Percentiles rank a stretch among this genome's conserved stretches.
Conservation (phyloP, 164 flowering plant species). For the Taxillus chinensis region DNA sequence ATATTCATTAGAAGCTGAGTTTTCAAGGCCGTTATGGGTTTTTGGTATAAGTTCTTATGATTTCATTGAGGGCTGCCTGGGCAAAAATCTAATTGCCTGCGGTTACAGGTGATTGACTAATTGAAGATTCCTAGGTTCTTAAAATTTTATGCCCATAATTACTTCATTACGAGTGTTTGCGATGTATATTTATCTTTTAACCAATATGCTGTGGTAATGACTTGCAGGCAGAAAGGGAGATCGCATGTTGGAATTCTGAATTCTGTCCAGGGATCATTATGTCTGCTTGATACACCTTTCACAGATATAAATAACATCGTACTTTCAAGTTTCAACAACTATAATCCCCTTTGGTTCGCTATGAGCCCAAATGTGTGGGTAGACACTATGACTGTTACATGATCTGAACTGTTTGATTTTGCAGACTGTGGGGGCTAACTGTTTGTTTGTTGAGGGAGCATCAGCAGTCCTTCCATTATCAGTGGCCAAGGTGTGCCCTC, state of each 20-base stretch:
- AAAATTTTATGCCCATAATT: neutral
- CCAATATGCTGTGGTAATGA: slow-evolving; percentile 4
- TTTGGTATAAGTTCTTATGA: slow-evolving; percentile 85
- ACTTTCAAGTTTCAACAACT: slow-evolving; percentile 17
- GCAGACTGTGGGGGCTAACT: slow-evolving; percentile 46
- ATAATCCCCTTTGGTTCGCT: slow-evolving; percentile 1
- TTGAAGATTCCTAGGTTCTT: neutral
- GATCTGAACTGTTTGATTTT: slow-evolving; percentile 10
- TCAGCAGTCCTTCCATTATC: slow-evolving; percentile 59
- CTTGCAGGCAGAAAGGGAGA: slow-evolving; percentile 76
- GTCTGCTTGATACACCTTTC: slow-evolving; percentile 65
- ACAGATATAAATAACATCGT: slow-evolving; percentile 74
- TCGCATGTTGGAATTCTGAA: slow-evolving; percentile 74
- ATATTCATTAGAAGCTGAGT: slow-evolving; percentile 78
- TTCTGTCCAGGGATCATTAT: slow-evolving; percentile 29
- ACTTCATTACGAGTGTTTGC: neutral
- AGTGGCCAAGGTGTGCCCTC: slow-evolving; percentile 57
- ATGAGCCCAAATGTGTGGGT: neutral
- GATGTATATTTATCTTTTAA: neutral
- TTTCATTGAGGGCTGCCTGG: slow-evolving; percentile 29
- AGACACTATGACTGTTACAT: slow-evolving; percentile 2
- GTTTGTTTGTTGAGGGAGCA: slow-evolving; percentile 78
- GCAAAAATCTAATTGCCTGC: slow-evolving; percentile 54
- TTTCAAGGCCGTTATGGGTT: slow-evolving; percentile 79
- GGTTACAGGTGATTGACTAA: slow-evolving; percentile 56